These are phyloP conservation scores for Kazachstania viticola DNA, from an alignment of 805 yeast genomes.

Conservation along the genomic window DNA sequence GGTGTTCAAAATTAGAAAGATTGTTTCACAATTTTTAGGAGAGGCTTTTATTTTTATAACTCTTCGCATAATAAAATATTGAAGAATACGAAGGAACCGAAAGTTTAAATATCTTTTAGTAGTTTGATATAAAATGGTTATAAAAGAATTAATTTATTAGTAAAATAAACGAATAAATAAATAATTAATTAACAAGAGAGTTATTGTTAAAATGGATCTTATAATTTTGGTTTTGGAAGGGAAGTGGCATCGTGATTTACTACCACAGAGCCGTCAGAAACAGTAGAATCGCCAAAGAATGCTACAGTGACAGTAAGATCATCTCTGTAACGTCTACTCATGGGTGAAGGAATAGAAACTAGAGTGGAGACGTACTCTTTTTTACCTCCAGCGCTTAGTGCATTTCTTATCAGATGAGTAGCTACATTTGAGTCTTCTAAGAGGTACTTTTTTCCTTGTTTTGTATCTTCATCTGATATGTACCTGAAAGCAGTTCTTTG, in stretches of 20 bases:
- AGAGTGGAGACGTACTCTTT: constrained; percentile 81
- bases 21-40: too few relatives aligned
- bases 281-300: constrained; percentile 56
- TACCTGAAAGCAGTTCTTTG: constrained; percentile 69
- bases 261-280: constrained; percentile 12
- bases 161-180: too few relatives aligned
- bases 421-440: constrained; percentile 81
- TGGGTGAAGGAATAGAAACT: constrained; percentile 83
- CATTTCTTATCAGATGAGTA: constrained; percentile 89
- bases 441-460: constrained; percentile 31
- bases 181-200: too few relatives aligned
- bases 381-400: constrained; percentile 79
- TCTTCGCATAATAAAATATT: too few relatives aligned
- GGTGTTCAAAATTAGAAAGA: too few relatives aligned
- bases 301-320: constrained; percentile 94
- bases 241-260: constrained; percentile 19
- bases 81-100: too few relatives aligned
- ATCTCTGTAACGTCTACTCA: constrained; percentile 86
- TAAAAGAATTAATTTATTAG: too few relatives aligned
- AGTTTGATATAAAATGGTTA: too few relatives aligned
- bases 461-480: constrained; percentile 20
- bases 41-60: too few relatives aligned
- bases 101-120: too few relatives aligned
- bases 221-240: constrained; percentile 7
- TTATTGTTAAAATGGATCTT: too few relatives aligned